phyloP scores from a whole-genome alignment of 441 rosid genomes.

The Arabidopsis hybrid region DNA sequence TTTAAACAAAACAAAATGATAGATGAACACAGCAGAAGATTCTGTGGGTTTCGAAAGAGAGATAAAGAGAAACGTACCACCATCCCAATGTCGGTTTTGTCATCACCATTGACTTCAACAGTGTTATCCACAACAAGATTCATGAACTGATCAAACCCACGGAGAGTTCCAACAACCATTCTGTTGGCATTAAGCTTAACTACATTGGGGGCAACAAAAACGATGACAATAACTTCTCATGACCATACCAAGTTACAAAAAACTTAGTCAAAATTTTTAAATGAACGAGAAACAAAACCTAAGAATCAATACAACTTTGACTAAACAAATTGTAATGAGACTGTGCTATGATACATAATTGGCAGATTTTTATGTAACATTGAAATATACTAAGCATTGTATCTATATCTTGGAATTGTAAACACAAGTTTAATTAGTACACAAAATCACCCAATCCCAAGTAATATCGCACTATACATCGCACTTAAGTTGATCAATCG shows the following conservation, averaged over 20 bases:
- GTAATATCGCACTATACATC: not conserved
- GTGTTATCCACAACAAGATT: slow-evolving; percentile 88
- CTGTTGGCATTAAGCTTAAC: slow-evolving; percentile 91
- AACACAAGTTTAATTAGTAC: not conserved
- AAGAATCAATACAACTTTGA: not conserved
- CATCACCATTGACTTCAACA: slow-evolving; percentile 75
- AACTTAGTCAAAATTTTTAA: too few species aligned
- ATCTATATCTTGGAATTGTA: not conserved
- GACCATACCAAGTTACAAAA: not conserved
- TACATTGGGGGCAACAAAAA: slow-evolving; percentile 33
- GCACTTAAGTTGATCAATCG: not conserved
- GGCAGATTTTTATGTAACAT: not conserved
- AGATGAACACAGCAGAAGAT: not conserved
- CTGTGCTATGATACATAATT: not conserved
- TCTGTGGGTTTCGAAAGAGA: not conserved
- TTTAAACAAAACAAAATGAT: not conserved
- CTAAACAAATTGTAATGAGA: slow-evolving; percentile 1
- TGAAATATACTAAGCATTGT: not conserved
- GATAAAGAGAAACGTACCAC: slow-evolving; percentile 67
- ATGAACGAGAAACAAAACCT: slow-evolving; percentile 9
- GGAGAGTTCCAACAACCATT: slow-evolving; percentile 84
- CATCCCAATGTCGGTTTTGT: slow-evolving; percentile 79
- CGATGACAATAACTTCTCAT: not conserved
- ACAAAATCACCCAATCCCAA: not conserved
- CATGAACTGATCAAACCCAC: slow-evolving; percentile 94